These are phyloP conservation scores for Termitomyces bulborhizus DNA, from an alignment of 768 basidiomycete species.

Conservation along the genomic window DNA sequence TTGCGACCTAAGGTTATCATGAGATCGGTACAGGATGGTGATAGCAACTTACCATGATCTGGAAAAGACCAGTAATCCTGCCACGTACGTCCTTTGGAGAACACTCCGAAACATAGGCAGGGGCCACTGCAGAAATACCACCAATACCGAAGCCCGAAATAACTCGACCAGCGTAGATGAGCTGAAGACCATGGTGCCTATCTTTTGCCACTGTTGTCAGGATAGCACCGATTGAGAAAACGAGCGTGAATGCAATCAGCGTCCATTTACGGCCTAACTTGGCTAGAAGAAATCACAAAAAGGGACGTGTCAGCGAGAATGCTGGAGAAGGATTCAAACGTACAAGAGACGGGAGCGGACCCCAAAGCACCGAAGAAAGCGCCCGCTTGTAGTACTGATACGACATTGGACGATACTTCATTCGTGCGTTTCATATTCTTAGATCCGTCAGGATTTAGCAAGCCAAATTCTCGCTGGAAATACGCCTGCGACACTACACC, in stretches of 20 bases:
- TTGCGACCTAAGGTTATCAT: conserved; percentile 40
- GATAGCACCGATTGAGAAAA: conserved; percentile 71
- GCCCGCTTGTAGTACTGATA: conserved; percentile 82
- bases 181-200: conserved; percentile 43
- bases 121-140: conserved; percentile 76
- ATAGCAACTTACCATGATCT: conserved; percentile 56
- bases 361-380: conserved; percentile 84
- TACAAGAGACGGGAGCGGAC: conserved; percentile 66
- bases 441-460: conserved; percentile 38
- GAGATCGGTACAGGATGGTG: neutral
- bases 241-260: conserved; percentile 49
- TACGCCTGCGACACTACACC: conserved; percentile 54
- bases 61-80: conserved; percentile 80
- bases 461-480: conserved; percentile 60
- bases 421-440: conserved; percentile 32
- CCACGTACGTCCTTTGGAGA: conserved; percentile 84
- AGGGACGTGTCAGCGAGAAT: neutral
- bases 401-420: conserved; percentile 73
- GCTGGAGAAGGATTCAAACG: conserved; percentile 12
- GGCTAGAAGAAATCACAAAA: conserved; percentile 26
- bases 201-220: conserved; percentile 64
- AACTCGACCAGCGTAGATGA: conserved; percentile 79
- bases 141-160: conserved; percentile 79
- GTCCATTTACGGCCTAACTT: conserved; percentile 62
- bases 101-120: conserved; percentile 84